A percentile compares a stretch with the other conserved stretches of the same genome.
Evolutionary conservation across 768 basidiomycete genomes (phyloP).

Genomic region (Melanogaster broomeanus): DNA sequence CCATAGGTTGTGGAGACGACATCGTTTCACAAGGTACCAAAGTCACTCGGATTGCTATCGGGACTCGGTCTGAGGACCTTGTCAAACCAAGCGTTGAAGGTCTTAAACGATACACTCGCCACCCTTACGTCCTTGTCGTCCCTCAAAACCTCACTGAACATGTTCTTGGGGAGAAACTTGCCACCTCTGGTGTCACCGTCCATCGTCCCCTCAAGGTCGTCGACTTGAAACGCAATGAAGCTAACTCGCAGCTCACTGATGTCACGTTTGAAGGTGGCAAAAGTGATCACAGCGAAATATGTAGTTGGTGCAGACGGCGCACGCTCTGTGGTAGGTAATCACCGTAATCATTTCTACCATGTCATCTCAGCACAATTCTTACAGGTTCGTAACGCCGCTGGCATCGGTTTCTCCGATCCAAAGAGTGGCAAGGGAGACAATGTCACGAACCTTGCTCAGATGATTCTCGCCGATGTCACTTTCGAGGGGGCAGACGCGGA

Average conservation of each 20-base stretch:
- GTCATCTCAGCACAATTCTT: background rate
- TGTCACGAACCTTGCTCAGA: constrained; percentile 35
- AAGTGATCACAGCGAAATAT: constrained; percentile 43
- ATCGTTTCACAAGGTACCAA: constrained; percentile 41
- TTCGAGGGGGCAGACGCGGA: constrained; percentile 5
- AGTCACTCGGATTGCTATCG: constrained; percentile 23
- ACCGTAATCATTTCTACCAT: background rate
- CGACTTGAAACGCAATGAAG: constrained; percentile 34
- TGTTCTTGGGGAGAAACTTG: constrained; percentile 37
- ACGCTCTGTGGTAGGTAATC: constrained; percentile 40
- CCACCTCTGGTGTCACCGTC: constrained; percentile 33
- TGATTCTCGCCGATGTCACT: constrained; percentile 19
- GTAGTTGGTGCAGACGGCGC: constrained; percentile 56
- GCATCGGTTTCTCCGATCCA: constrained; percentile 48
- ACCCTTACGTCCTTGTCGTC: constrained; percentile 43
- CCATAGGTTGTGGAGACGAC: constrained; percentile 41
- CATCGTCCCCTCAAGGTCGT: constrained; percentile 41
- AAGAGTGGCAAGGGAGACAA: constrained; percentile 25
- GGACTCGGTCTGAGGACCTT: constrained; percentile 33
- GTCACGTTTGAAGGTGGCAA: constrained; percentile 51
- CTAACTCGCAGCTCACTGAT: constrained; percentile 33
- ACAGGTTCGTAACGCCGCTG: constrained; percentile 44
- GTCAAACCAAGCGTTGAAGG: constrained; percentile 31
- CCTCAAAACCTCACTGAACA: constrained; percentile 48
- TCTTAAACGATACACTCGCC: constrained; percentile 43